These are phyloP conservation scores for Nicotiana tabacum DNA, from an alignment of 257 asterid genomes.

Conservation along the genomic window DNA sequence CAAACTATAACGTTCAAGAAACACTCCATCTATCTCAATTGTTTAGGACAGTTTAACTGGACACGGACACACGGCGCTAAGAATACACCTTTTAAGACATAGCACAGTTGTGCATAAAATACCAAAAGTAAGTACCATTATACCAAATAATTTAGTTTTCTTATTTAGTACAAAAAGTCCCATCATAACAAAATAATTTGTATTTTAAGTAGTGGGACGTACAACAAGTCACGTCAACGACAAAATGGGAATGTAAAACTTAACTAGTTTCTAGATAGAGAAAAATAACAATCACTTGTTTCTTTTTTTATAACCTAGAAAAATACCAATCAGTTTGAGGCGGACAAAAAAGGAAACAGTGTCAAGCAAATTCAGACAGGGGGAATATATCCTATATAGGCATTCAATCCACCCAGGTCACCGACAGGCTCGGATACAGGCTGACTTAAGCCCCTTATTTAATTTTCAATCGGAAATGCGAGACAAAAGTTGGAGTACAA, in stretches of 20 bases:
- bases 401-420: background rate
- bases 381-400: background rate
- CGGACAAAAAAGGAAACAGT: background rate
- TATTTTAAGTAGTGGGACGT: background rate
- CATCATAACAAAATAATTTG: background rate
- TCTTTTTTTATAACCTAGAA: background rate
- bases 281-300: background rate
- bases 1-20: background rate
- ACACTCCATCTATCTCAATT: background rate
- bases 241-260: background rate
- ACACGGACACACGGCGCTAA: background rate
- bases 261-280: background rate
- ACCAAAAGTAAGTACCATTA: background rate
- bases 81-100: background rate
- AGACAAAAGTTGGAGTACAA: background rate
- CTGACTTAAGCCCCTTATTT: background rate
- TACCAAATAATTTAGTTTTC: background rate
- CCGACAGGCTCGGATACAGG: background rate
- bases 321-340: background rate
- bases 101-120: background rate
- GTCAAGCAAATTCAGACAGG: background rate
- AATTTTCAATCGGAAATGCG: background rate
- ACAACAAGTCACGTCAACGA: background rate
- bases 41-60: background rate
- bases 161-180: background rate